Conservation (phyloP, 495 filamentous ascomycete species). For the Parathielavia hyrcaniae region DNA sequence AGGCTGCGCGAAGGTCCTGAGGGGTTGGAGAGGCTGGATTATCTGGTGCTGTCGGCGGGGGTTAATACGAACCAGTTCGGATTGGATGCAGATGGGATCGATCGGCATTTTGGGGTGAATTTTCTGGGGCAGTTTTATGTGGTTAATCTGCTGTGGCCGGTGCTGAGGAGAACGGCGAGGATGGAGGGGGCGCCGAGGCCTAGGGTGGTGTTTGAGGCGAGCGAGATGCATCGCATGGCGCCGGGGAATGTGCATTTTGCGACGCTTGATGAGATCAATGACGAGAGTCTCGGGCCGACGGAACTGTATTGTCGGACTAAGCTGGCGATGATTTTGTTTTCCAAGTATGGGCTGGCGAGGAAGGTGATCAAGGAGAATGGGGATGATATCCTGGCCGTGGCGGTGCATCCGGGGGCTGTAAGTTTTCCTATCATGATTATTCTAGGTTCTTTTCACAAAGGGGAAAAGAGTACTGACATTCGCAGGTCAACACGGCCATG, state of each 20-base stretch:
- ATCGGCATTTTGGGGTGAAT: slow-evolving; percentile 50
- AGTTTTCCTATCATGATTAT: neutral
- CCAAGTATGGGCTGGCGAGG: slow-evolving; percentile 39
- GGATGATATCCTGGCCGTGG: slow-evolving; percentile 38
- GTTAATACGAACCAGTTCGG: slow-evolving; percentile 44
- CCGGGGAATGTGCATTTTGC: slow-evolving; percentile 41
- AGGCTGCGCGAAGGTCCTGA: slow-evolving; percentile 19
- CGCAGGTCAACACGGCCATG: slow-evolving; percentile 42
- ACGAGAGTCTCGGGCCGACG: slow-evolving; percentile 44
- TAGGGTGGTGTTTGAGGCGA: slow-evolving; percentile 49
- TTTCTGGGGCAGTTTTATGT: slow-evolving; percentile 45
- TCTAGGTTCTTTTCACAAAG: neutral
- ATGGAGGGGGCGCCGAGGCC: slow-evolving; percentile 28
- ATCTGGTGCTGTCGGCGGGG: slow-evolving; percentile 46
- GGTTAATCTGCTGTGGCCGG: slow-evolving; percentile 38
- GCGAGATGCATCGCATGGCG: slow-evolving; percentile 47
- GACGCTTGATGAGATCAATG: slow-evolving; percentile 49
- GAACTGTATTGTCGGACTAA: slow-evolving; percentile 52
- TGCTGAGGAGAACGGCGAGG: slow-evolving; percentile 37
- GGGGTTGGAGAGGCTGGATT: slow-evolving; percentile 35
- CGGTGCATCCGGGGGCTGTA: slow-evolving; percentile 43
- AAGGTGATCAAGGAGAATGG: slow-evolving; percentile 39
- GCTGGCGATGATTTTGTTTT: slow-evolving; percentile 50
- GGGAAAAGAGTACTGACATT: neutral
- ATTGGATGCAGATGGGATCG: slow-evolving; percentile 39